Base-by-base conservation (phyloP, 257 asterid species). In the Przewalskia tangutica region DNA sequence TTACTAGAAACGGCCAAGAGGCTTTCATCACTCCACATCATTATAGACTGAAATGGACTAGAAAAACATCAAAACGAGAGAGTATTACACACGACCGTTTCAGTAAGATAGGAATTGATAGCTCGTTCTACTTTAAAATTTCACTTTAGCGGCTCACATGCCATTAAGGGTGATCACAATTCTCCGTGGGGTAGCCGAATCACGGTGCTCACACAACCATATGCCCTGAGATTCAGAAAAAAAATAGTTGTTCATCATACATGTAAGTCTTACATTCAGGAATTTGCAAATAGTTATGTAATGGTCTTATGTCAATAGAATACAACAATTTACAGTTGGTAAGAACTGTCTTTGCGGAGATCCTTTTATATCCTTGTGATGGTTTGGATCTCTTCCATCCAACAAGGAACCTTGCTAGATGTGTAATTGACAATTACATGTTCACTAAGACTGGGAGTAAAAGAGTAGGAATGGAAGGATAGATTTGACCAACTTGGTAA, bases 181-280 rank as follows among this genome's bases (percentile, higher is more conserved):
- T 75, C 82, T 89, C 56, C 97, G 97, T 7, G 97, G 91, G 67
- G 97, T 91, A 64, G 97, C 97, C 64, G 89, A 88, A 83, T 95
- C 99, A 0, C 99, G 98, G 86, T 95, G 99, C 88, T 95, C 99
- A 18, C 99, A 95, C 77, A 95, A 89, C 99, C 99, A 95, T 85
- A 95, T 90, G 42, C 99, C 99, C 98, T 95, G 94, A 78, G 83
- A 85, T 63, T 75, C 80, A 75, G 80, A 75, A 27, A 75, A 75
- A 50, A 23, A 13, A 20, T 75, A 75, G 46, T 50, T 75, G 42
- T 36, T 75, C 80, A 50, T 23, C 23, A 23, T 71, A 71, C 42
- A 7, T 36, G 51, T 14, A 66, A 66, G 50, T 36, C 51, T 7
- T 14, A 12, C 8, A 64, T 63, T 64, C 50, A 65, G 23, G 75